Base-by-base conservation (phyloP, 805 yeast genomes). In the Candida suzukii region DNA sequence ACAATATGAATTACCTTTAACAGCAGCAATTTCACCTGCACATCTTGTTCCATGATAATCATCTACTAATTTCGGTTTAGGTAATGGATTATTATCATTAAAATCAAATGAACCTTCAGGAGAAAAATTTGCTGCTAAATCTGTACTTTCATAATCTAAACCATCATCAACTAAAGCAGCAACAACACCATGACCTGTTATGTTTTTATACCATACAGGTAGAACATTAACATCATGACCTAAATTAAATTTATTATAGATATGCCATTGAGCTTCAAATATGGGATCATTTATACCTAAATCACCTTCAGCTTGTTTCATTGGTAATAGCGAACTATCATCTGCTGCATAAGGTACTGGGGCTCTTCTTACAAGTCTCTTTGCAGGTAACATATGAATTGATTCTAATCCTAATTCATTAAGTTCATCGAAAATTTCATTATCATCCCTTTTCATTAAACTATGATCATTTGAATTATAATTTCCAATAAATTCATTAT, bases 11-110 rank as follows among this genome's bases (percentile, higher is more conserved):
- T 93, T 91, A 40, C 68, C 67, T 40, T 78, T 88, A 3, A 82
- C 93, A 4, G 86, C 88, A 0, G 96, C 97, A 43, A 93, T 84
- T 61, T 93, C 99, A 30, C 96, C 98, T 2, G 99, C 98, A 67
- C 99, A 93, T 49, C 99, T 69, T 0, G 99, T 93, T 7, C 99
- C 99, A 60, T 93, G 99, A 51, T 80, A 80, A 59, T 93, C 99
- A 58, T 85, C 95, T 9, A 52, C 61, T 24, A 91, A 69, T 42
- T 80, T 68, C 11, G 99, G 99, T 51, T 75, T 78, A 2, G 99
- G 99, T 37, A 80, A 65, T 19, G 76, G 71, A 0, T 71, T 71
- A 52, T 85, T 80, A 52, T 78, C 84, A 58, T 93, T 93, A 61
- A 76, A 93, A 64, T 93, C 99, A 86, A 91, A 93, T 8, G 96